phyloP scores from a whole-genome alignment of 768 basidiomycete species.

The Erythrobasidium yunnanense region DNA sequence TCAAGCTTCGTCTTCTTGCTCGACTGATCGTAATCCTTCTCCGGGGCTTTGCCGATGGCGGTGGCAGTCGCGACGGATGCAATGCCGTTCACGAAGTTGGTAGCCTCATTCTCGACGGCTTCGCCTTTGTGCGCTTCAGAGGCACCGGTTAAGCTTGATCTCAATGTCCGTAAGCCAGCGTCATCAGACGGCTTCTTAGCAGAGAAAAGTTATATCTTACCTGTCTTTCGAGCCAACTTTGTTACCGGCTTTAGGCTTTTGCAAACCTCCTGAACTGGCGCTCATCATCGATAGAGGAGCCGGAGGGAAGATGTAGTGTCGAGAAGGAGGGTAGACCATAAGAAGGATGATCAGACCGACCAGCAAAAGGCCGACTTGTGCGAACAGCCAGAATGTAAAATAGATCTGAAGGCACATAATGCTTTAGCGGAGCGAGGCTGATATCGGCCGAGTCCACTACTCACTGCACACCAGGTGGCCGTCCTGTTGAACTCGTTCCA shows the following conservation, averaged over 20 bases:
- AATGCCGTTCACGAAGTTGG: slow-evolving; percentile 41
- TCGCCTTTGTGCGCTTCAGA: slow-evolving; percentile 43
- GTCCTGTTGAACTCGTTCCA: slow-evolving; percentile 45
- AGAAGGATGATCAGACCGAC: slow-evolving; percentile 41
- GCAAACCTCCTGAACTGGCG: slow-evolving; percentile 40
- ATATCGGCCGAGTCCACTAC: not conserved
- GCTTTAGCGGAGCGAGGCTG: too few relatives aligned
- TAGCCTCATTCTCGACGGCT: slow-evolving; percentile 45
- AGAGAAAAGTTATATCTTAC: not conserved
- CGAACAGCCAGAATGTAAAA: slow-evolving; percentile 43
- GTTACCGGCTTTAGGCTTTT: slow-evolving; percentile 41
- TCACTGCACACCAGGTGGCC: slow-evolving; percentile 38
- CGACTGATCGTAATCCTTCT: slow-evolving; percentile 25
- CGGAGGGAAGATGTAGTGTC: slow-evolving; percentile 43
- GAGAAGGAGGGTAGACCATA: slow-evolving; percentile 43
- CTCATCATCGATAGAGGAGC: slow-evolving; percentile 41
- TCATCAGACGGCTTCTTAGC: too few relatives aligned
- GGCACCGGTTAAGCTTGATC: slow-evolving; percentile 41
- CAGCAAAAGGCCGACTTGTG: slow-evolving; percentile 43
- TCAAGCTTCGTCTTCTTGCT: slow-evolving; percentile 27
- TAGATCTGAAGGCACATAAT: slow-evolving; percentile 36
- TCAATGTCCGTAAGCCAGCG: slow-evolving; percentile 39
- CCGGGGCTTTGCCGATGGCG: slow-evolving; percentile 39
- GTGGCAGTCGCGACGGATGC: slow-evolving; percentile 41
- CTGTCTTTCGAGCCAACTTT: slow-evolving; percentile 23